These are phyloP conservation scores for Fusarium sp. DNA, from an alignment of 2,329 filamentous ascomycete species.

Conservation along the genomic window DNA sequence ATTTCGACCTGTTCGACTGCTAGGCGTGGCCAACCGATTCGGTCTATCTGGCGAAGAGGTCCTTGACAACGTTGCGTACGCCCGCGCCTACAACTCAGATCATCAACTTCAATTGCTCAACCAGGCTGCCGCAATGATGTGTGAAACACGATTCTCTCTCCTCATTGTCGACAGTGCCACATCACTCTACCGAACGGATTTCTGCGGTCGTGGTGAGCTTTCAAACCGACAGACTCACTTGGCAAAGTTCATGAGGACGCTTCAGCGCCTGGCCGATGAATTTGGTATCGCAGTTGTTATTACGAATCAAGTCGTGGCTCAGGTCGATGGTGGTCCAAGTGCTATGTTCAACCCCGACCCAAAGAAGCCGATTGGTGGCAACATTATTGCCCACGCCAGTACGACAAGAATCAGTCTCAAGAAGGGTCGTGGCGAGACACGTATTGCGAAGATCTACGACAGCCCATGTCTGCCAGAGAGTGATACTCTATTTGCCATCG, in stretches of 20 bases:
- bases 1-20: conserved; percentile 89
- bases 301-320: conserved; percentile 98
- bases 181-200: conserved; percentile 94
- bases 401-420: conserved; percentile 95
- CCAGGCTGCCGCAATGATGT: conserved; percentile 99
- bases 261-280: conserved; percentile 82
- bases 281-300: conserved; percentile 99
- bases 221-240: conserved; percentile 92
- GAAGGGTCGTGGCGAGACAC: conserved; percentile 94
- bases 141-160: conserved; percentile 95
- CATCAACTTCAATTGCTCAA: conserved; percentile 96
- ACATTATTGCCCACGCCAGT: conserved; percentile 98
- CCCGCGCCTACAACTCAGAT: conserved; percentile 97
- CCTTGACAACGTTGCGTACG: conserved; percentile 97
- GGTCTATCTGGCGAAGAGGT: conserved; percentile 97
- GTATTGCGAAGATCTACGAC: conserved; percentile 99
- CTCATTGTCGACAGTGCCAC: conserved; percentile 97
- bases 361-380: conserved; percentile 98
- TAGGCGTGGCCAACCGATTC: conserved; percentile 93
- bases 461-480: conserved; percentile 97
- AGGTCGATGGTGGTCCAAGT: conserved; percentile 95
- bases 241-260: conserved; percentile 87
- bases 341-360: conserved; percentile 99
- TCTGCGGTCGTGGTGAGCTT: conserved; percentile 94
- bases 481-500: conserved; percentile 96